Base-by-base conservation (phyloP, 768 basidiomycete species). In the Amanita jacksonii region DNA sequence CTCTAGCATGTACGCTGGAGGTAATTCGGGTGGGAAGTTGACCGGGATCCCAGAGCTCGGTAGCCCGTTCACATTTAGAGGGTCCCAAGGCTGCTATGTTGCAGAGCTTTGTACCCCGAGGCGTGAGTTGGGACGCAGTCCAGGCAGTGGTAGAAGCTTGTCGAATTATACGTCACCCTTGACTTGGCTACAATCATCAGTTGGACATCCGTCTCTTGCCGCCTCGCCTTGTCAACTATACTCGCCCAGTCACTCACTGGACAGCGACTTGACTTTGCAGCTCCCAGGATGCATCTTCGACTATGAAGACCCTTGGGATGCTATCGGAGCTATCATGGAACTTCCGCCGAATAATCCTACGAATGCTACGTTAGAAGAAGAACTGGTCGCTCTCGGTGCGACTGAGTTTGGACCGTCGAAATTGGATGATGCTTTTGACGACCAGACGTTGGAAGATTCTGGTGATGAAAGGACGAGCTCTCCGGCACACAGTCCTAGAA, bases 271-370 rank as follows among this genome's bases (percentile, higher is more conserved):
- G 13, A 8, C 15, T 5, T 8, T 3, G 5, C 20, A 8, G 37
- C 27, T 32, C 18, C 27, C 38, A 6, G 39, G 38, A 33, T 40
- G 38, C 30, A 47, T 47, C 31, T 47, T 47, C 19, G 46, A 47
- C 12, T 40, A 34, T 16, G 46, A 47, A 18, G 40, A 41, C 15
- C 39, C 46, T 20, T 47, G 46, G 46, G 32, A 35, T 16, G 39
- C 46, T 12, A 47, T 47, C 18, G 46, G 39, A 3, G 25, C 27
- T 19, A 47, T 47, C 15, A 38, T 47, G 30, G 46, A 39, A 34
- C 40, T 47, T 25, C 25, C 46, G 1, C 35, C 24, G 15, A 45
- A 28, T 10, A 27, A 38, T 6, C 7, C 25, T 7, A 45, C 16
- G 28, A 31, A 13, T n/a, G 36, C 22, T 15, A 45, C 18, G 15